Percentiles rank a stretch among this genome's conserved stretches.
Conservation (phyloP, 1,139 yeast genomes). For the Debaryomycetaceae sp. region DNA sequence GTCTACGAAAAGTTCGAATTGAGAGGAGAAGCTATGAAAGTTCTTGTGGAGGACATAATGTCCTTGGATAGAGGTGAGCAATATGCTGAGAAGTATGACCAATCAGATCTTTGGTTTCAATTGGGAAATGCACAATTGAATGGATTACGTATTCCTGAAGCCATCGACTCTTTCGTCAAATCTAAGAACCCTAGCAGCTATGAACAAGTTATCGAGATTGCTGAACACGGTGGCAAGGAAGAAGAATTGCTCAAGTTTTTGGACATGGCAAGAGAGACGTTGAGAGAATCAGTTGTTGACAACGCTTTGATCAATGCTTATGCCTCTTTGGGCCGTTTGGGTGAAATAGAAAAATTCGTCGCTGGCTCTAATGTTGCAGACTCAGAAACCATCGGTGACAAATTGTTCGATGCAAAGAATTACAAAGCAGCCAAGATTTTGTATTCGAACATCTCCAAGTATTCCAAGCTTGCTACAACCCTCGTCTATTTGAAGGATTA, state of each 20-base stretch:
- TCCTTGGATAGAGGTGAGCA: constrained; percentile 93
- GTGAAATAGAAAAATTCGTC: constrained; percentile 82
- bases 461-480: constrained; percentile 93
- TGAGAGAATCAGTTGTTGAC: constrained; percentile 90
- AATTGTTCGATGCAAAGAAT: constrained; percentile 74
- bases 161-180: constrained; percentile 82
- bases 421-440: constrained; percentile 92
- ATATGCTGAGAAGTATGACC: constrained; percentile 86
- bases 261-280: constrained; percentile 89
- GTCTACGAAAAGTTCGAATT: constrained; percentile 84
- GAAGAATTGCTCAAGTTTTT: constrained; percentile 87
- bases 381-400: constrained; percentile 88
- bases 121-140: constrained; percentile 95
- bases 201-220: constrained; percentile 88
- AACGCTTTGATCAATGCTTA: constrained; percentile 86
- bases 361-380: constrained; percentile 91
- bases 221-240: constrained; percentile 94
- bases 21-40: constrained; percentile 78
- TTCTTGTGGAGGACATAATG: constrained; percentile 87
- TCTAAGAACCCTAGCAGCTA: constrained; percentile 91
- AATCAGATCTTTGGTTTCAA: constrained; percentile 89
- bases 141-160: constrained; percentile 89
- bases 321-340: constrained; percentile 71
- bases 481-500: constrained; percentile 88
- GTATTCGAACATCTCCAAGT: constrained; percentile 82